Base-by-base conservation (phyloP, 2,329 filamentous ascomycete species). In the Aspergillus piperis region DNA sequence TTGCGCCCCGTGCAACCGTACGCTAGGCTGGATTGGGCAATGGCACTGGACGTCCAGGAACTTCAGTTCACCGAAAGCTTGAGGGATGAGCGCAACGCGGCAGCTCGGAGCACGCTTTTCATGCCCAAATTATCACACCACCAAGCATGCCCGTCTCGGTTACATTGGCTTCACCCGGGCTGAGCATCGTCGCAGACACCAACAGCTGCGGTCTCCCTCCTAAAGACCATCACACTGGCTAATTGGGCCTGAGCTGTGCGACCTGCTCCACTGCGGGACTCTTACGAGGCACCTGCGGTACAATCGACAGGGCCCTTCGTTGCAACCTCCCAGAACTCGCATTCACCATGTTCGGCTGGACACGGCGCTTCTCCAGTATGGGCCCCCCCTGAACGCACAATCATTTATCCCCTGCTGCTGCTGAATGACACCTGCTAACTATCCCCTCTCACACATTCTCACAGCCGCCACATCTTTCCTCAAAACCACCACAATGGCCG, bases 301-400 rank as follows among this genome's bases (percentile, higher is more conserved):
- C 27, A 11, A 15, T 25, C 42, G 54, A 59, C 58, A 52, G 15
- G n/a, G 3, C 11, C 50, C 52, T 58, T 32, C 53, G 32, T 36
- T 49, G 32, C 19, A 56, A 60, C 50, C 61, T 60, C 59, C 54
- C 52, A 54, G 58, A 52, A 48, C 51, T 19, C 52, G 42, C 49
- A 8, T 49, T 44, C 63, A 69, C 54, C 17, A 76, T 76, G 74
- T 74, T 68, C 62, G 67, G 68, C 44, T 70, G 68, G 62, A 62
- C 63, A 39, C 68, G 66, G 54, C 64, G 65, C 21, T 68, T 75
- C 42, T 72, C 67, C 27, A 63, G 72, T 75, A 70, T 59, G 72
- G 63, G 30, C 38, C 38, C 23, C 39, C 23, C 39, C 27, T 50
- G 7, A 21, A 36, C 7, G 41, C 25, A 2, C 17, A 5, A 25